phyloP scores from a whole-genome alignment of 176 grass and related monocot species.

The Bolboschoenus planiculmis region DNA sequence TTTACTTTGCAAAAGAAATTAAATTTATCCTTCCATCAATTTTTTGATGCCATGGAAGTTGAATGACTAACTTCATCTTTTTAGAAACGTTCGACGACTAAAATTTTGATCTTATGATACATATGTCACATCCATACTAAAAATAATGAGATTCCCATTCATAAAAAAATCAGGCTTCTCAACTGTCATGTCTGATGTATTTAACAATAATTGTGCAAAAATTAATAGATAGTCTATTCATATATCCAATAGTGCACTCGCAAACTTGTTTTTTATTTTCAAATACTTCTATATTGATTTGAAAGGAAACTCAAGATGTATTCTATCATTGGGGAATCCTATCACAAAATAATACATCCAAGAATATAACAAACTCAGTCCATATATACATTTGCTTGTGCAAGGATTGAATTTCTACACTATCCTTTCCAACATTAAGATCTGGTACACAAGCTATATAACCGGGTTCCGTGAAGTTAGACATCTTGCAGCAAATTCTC shows the following conservation, averaged over 20 bases:
- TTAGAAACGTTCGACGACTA: too few relatives aligned
- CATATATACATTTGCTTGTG: not conserved
- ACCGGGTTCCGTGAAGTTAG: not conserved
- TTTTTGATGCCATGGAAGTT: too few relatives aligned
- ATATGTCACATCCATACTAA: not conserved
- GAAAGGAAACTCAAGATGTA: not conserved
- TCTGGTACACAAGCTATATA: not conserved
- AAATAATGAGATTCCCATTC: not conserved
- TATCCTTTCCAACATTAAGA: not conserved
- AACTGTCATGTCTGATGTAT: not conserved
- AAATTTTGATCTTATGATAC: not conserved
- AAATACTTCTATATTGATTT: not conserved
- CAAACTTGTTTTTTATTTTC: not conserved
- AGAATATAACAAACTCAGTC: not conserved
- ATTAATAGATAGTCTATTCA: not conserved
- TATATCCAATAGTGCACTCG: not conserved
- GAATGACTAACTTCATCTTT: too few relatives aligned
- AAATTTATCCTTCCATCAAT: too few relatives aligned
- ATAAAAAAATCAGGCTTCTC: not conserved
- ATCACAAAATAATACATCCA: not conserved
- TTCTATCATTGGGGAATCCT: not conserved
- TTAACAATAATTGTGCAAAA: not conserved
- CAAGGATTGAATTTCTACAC: not conserved
- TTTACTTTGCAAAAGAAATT: too few relatives aligned
- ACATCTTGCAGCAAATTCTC: slow-evolving; percentile 28